Base-by-base conservation (phyloP, 83 land plant species). In the Picea mariana region DNA sequence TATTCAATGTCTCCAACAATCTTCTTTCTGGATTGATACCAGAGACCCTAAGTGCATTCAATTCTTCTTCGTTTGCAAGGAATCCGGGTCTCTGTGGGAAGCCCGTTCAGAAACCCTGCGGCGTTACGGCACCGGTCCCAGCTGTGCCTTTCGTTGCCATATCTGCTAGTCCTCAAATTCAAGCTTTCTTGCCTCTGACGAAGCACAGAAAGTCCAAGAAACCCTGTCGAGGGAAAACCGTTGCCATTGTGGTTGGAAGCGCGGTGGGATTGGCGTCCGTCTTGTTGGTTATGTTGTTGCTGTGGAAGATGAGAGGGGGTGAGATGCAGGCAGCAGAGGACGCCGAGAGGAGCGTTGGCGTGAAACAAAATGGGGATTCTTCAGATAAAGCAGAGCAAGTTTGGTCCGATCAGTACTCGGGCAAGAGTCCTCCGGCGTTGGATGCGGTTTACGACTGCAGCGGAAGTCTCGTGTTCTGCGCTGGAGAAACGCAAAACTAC, bases 1-100 rank as follows among this genome's bases (percentile, higher is more conserved):
- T 26, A 2, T 78, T 78, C 42, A 78, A 78, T 62, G 93, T 90
- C n/a, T 88, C 92, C 18, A 5, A 78, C 63, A 78, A 78, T 8
- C 3, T 11, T 3, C 62, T 77, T 1, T 55, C 62, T 1, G 79
- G 79, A 42, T n/a, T 5, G 7, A 34, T 78, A 12, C 79, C 79
- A 26, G 79, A 76, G 5, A 58, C 85, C 0, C 79, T 92, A 24
- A 26, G 12, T 5, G 7, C 20, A 12, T 78, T 78, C 7, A 26
- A 59, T 59, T 6, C 4, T 1, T 79, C 71, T 40, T 85, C 91
- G 4, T 92, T 75, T 67, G 68, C 68, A 17, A 62, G 77, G 6
- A 92, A 92, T 55, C 18, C 82, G 62, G 79, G 79, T 9, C 79
- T 77, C 8, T 78, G 79, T 4, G 79, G 79, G 52, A 60, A 20